Evolutionary conservation across 345 rosid genomes (phyloP), one percentile per base, ranked within the genome.

Genomic region (Carallia pectinifolia): DNA sequence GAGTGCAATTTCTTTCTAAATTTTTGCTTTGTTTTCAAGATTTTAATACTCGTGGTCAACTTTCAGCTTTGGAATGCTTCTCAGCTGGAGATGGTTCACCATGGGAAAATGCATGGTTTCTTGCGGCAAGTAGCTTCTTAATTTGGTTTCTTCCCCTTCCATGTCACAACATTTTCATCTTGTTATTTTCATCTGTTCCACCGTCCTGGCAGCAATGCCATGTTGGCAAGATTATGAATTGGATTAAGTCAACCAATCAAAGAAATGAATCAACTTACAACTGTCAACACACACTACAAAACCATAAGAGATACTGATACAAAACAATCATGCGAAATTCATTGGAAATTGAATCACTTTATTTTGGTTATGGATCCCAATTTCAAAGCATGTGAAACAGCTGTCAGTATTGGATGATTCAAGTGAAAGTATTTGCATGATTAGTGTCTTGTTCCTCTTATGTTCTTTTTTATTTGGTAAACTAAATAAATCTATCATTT

Each of bases 101-200:
- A 80, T 4, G 98, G 98, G 81, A 94, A 94, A 84, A 91, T 94
- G 97, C 98, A 91, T n/a, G 98, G 98, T 73, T 94, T 88, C 83
- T 90, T 91, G 98, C 82, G 96, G 98, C 73, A 84, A 85, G 85
- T 73, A 50, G 71, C 70, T 53, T 71, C 33, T 31, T 48, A 4
- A 60, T 59, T 40, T 6, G 17, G 77, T 63, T 18, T 54, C 50
- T 16, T 69, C 30, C 4, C 58, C 55, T 54, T 27, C 33, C 34
- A 27, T 8, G 16, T 15, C 31, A 27, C 6, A 56, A 56, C 33
- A 56, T 56, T 56, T 44, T 44, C 50, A 56, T 33, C 19, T 47
- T 23, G 27, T 13, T 50, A 52, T 52, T 1, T 62, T 7, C 27
- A 2, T 40, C 50, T 44, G 50, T 71, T 33, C 39, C 6, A 10